Evolutionary conservation across 1,284 basidiomycete species (phyloP).

Genomic region (Irpex lacteus): DNA sequence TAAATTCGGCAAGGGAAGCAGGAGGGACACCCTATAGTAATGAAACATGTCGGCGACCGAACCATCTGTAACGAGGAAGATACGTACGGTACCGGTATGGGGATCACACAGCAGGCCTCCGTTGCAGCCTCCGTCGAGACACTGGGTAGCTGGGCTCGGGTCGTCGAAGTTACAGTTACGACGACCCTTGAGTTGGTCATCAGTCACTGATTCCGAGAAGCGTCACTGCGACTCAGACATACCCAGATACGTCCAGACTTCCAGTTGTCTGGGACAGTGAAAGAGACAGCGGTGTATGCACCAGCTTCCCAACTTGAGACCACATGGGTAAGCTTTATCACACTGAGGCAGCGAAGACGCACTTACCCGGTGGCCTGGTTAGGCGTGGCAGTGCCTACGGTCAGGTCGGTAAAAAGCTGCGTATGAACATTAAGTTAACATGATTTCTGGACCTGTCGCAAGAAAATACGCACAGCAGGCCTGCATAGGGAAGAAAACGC

Average conservation of each 20-base stretch:
- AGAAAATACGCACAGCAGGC: slow-evolving; percentile 28
- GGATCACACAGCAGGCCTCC: slow-evolving; percentile 44
- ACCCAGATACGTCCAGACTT: slow-evolving; percentile 39
- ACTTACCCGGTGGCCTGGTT: slow-evolving; percentile 29
- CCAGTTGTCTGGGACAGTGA: slow-evolving; percentile 37
- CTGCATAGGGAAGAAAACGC: slow-evolving; percentile 15
- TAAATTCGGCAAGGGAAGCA: slow-evolving; percentile 44
- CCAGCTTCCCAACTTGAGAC: slow-evolving; percentile 29
- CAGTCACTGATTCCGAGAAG: neutral
- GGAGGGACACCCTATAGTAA: slow-evolving; percentile 38
- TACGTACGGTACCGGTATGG: slow-evolving; percentile 34
- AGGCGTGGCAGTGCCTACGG: slow-evolving; percentile 26
- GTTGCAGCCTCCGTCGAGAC: slow-evolving; percentile 43
- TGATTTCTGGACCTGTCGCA: neutral
- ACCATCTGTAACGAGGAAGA: neutral
- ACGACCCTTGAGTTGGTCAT: slow-evolving; percentile 30
- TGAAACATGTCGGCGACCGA: neutral
- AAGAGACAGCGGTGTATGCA: slow-evolving; percentile 28
- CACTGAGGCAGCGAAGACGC: neutral
- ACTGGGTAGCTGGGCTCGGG: slow-evolving; percentile 38
- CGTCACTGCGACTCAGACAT: neutral
- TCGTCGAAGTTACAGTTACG: slow-evolving; percentile 42
- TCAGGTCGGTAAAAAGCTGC: slow-evolving; percentile 32
- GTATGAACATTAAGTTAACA: neutral
- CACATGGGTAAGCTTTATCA: neutral